Evolutionary conservation across 768 basidiomycete genomes (phyloP), one percentile per base, ranked within the genome.

Genomic region (Kwoniella pini): DNA sequence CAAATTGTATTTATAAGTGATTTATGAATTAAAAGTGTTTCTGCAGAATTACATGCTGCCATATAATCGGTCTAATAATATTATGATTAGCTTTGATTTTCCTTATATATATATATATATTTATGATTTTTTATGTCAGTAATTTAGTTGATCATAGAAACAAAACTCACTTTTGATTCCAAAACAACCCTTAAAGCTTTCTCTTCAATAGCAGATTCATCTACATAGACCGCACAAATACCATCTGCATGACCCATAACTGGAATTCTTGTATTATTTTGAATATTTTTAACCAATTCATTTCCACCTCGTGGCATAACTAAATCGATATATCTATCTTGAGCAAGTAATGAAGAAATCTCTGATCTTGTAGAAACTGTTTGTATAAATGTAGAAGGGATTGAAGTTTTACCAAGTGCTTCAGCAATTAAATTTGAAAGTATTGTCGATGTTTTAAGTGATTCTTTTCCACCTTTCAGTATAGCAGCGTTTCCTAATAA

Each of bases 211-310:
- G 94, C 94, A 27, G 83, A 81, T 68, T 89, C 87, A 77, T 99
- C 95, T 4, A 99, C 80, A 77, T 87, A 98, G 4, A 96, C 85
- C 19, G 86, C 85, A 77, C 96, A 99, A 9, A 98, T 80, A 1
- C 96, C 96, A 78, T 99, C 96, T 6, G 96, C 94, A 73, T 99
- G 96, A 1, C 96, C 96, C 93, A 99, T 97, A 43, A 99, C 96
- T 1, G 96, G 88, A 62, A 99, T 98, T 60, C 88, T 83, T 0
- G 95, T 96, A 65, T 82, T 85, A 58, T 89, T 88, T 76, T 98
- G 91, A 60, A 99, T 96, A 76, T 82, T 88, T 68, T 81, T 83
- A 26, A 98, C 96, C 12, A 99, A 85, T 63, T 83, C 84, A 68
- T 95, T 95, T 72, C 94, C 93, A 5, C 96, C 96, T 54, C 96